Base-by-base conservation (phyloP, 2,329 filamentous ascomycete genomes). In the Helotiales sp. region DNA sequence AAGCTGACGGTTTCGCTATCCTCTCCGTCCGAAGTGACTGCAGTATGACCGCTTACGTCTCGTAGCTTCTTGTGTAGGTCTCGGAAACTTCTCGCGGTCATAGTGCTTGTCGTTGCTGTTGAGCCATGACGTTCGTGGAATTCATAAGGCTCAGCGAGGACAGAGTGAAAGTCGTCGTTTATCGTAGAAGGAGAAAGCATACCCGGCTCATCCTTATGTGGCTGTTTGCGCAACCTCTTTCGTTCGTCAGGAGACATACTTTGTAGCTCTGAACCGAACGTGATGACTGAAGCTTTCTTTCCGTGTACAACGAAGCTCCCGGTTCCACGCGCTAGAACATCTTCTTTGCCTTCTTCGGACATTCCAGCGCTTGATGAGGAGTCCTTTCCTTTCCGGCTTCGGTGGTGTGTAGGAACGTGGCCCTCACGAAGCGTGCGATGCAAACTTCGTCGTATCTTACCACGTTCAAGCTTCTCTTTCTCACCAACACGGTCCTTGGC, bases 231-330 rank as follows among this genome's bases (percentile, higher is more conserved):
- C 49, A 87, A 77, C 57, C 86, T 83, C 40, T 91, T 75, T 34
- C 87, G 85, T 68, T 93, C 89, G 60, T 93, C 90, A 0, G 85
- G 81, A 0, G 87, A 82, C 74, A 93, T 84, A 58, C 83, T 88
- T 68, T 93, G 88, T 77, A 96, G 87, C 66, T 96, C 93, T n/a
- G 87, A 86, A 8, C 93, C 92, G 71, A 99, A 96, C n/a, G 91
- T 96, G 65, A 99, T 91, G 55, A 99, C 90, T 1, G 92, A 96
- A 2, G 95, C 95, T 74, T 99, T 98, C 78, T 98, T 99, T 60
- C 95, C 93, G 69, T 99, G 95, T 3, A 99, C 87, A 3, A 95
- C 96, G 72, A 99, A 99, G 67, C 91, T 96, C 5, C 91, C 91
- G 12, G 90, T 85, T 12, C 89, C 88, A 48, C 95, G 86, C 6